Evolutionary conservation across 441 rosid genomes (phyloP).

Genomic region (Pelargonium fulgidum): DNA sequence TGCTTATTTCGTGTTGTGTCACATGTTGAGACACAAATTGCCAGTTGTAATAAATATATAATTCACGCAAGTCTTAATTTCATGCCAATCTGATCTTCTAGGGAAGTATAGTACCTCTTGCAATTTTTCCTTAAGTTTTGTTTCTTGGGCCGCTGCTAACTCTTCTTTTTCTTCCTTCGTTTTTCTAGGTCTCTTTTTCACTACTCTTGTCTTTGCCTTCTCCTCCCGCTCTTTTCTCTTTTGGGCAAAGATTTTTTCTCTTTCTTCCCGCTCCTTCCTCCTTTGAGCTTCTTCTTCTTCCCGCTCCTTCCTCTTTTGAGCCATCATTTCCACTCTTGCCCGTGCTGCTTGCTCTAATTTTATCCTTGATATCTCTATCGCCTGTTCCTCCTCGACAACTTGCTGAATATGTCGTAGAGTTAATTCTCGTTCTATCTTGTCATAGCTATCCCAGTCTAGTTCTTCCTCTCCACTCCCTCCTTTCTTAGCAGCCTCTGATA

Average conservation of each 20-base stretch:
- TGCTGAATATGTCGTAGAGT: slow-evolving; percentile 34
- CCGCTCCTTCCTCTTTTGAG: slow-evolving; percentile 16
- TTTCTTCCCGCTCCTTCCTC: slow-evolving; percentile 10
- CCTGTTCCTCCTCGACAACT: slow-evolving; percentile 31
- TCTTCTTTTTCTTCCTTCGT: slow-evolving; percentile 28
- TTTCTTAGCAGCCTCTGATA: slow-evolving; percentile 66
- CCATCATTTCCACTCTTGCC: slow-evolving; percentile 48
- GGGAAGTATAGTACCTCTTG: slow-evolving; percentile 40
- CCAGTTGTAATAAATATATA: too few species aligned
- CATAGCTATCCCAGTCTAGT: slow-evolving; percentile 72
- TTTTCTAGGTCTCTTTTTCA: slow-evolving; percentile 20
- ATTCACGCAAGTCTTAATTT: too few species aligned
- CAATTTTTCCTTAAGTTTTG: slow-evolving; percentile 50
- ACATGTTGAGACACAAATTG: too few species aligned
- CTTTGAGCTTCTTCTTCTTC: slow-evolving; percentile 20
- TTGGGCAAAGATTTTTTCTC: neutral
- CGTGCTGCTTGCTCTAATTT: slow-evolving; percentile 36
- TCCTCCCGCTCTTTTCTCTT: slow-evolving; percentile 33
- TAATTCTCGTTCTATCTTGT: slow-evolving; percentile 46
- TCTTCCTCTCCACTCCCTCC: slow-evolving; percentile 50
- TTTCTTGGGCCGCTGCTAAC: slow-evolving; percentile 20
- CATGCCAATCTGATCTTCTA: neutral
- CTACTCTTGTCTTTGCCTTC: slow-evolving; percentile 37
- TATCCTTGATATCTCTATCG: slow-evolving; percentile 33
- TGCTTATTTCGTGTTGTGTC: too few species aligned